Percentiles rank a stretch among this genome's conserved stretches.
Evolutionary conservation across 2,329 filamentous ascomycete genomes (phyloP).

Genomic region (Aspergillus hiratsukae): DNA sequence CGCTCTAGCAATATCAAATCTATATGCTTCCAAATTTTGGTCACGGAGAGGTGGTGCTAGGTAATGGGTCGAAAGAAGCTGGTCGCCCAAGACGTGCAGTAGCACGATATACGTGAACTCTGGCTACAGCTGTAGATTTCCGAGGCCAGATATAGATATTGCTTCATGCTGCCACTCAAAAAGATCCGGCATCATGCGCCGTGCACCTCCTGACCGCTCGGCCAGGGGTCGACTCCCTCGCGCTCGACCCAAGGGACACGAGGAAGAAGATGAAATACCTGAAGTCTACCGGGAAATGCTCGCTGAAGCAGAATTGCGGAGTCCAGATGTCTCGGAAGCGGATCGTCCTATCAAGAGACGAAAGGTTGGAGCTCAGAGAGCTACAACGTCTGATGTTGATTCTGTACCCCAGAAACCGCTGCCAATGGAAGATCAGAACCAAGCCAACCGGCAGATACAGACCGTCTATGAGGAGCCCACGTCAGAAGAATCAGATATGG

Average conservation of each 20-base stretch:
- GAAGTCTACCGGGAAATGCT: slow-evolving; percentile 42
- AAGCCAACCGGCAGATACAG: slow-evolving; percentile 19
- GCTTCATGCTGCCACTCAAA: slow-evolving; percentile 10
- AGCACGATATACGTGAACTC: background rate
- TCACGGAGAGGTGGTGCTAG: background rate
- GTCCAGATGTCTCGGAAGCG: slow-evolving; percentile 19
- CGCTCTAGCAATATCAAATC: background rate
- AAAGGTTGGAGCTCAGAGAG: slow-evolving; percentile 28
- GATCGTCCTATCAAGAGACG: slow-evolving; percentile 36
- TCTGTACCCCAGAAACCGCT: slow-evolving; percentile 10
- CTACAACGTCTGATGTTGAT: slow-evolving; percentile 3
- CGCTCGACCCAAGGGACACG: slow-evolving; percentile 6
- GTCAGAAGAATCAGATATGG: slow-evolving; percentile 57
- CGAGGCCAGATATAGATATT: background rate
- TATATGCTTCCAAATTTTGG: background rate
- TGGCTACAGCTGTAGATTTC: background rate
- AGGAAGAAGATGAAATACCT: slow-evolving; percentile 26
- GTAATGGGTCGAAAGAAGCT: background rate
- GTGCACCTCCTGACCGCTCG: slow-evolving; percentile 13
- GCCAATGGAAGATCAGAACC: slow-evolving; percentile 6
- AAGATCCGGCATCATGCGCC: slow-evolving; percentile 17
- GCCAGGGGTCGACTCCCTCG: slow-evolving; percentile 11
- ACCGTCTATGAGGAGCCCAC: slow-evolving; percentile 38
- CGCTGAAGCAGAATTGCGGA: slow-evolving; percentile 35
- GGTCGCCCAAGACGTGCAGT: background rate